Base-by-base conservation (phyloP, 164 flowering plant genomes). In the Vitis amurensis region DNA sequence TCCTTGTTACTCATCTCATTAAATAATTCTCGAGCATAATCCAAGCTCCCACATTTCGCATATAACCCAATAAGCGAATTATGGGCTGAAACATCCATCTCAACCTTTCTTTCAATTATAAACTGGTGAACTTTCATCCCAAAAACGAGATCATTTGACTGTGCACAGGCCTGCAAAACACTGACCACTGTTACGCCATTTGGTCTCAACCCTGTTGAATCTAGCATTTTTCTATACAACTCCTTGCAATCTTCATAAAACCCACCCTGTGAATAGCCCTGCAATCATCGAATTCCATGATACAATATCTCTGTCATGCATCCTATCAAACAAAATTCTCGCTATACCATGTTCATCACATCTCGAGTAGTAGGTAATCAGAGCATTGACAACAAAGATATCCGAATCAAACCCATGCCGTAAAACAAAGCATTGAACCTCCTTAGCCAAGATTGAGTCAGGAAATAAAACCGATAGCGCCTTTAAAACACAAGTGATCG, bases 201-300 rank as follows among this genome's bases (percentile, higher is more conserved):
- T 3, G 92, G 89, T 62, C 62, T 78, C 67, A 85, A 68, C 11
- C 72, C 80, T 2, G 68, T 57, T 30, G 58, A 76, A 44, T 63
- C 63, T 67, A 82, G 63, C 91, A 94, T 84, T 47, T 77, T 75
- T 63, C 73, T 74, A 55, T 84, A 92, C 79, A 94, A 66, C 9
- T 29, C 73, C 75, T 87, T 82, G 60, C 92, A 87, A 44, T 86
- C 89, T 52, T 80, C 87, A 68, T 77, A 88, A 69, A 23, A 77
- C 48, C 95, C 94, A 63, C 76, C 69, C 61, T 92, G 97, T 16
- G 94, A 84, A 71, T 88, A 94, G 79, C 89, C 97, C 31, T n/a
- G 90, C 72, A 67, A 91, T 82, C 92, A 91, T 89, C 0, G 95
- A 84, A 77, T 91, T 92, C 97, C 98, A 94, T 1, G 97, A 82